Evolutionary conservation across 306 rosid genomes (phyloP).

Genomic region (Pyrus communis): DNA sequence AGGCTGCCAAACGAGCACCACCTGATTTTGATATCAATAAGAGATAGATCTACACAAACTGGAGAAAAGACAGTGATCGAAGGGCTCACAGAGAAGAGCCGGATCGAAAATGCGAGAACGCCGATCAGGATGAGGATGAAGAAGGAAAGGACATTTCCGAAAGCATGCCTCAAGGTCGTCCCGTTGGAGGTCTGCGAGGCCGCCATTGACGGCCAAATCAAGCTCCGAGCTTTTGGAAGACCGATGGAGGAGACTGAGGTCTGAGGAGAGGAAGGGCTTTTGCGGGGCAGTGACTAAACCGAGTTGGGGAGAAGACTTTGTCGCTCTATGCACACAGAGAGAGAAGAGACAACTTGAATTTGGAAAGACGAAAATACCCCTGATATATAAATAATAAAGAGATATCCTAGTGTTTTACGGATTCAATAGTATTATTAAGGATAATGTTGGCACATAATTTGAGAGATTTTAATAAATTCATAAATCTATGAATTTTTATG

Average conservation of each 20-base stretch:
- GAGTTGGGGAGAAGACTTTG: conserved; percentile 12
- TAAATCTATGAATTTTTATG: too few relatives aligned
- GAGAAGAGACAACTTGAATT: not conserved
- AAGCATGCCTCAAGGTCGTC: conserved; percentile 56
- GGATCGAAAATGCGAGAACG: conserved; percentile 97
- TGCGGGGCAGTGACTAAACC: conserved; percentile 19
- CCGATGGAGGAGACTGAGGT: conserved; percentile 8
- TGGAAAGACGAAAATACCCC: not conserved
- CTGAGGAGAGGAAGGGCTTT: conserved; percentile 14
- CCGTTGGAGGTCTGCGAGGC: conserved; percentile 55
- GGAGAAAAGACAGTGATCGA: conserved; percentile 18
- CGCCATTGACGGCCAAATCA: conserved; percentile 83
- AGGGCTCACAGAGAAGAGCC: conserved; percentile 89
- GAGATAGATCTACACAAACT: conserved; percentile 36
- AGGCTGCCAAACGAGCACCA: conserved; percentile 1
- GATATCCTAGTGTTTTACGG: too few relatives aligned
- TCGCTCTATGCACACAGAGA: not conserved
- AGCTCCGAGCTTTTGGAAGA: conserved; percentile 22
- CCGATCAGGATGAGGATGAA: conserved; percentile 91
- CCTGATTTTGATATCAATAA: not conserved
- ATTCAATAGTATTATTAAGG: too few relatives aligned
- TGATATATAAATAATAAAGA: too few relatives aligned
- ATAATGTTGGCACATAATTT: too few relatives aligned
- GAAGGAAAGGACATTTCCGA: conserved; percentile 74
- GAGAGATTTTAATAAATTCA: too few relatives aligned